Conservation (phyloP, 805 yeast species). For the Schwanniomyces occidentalis region DNA sequence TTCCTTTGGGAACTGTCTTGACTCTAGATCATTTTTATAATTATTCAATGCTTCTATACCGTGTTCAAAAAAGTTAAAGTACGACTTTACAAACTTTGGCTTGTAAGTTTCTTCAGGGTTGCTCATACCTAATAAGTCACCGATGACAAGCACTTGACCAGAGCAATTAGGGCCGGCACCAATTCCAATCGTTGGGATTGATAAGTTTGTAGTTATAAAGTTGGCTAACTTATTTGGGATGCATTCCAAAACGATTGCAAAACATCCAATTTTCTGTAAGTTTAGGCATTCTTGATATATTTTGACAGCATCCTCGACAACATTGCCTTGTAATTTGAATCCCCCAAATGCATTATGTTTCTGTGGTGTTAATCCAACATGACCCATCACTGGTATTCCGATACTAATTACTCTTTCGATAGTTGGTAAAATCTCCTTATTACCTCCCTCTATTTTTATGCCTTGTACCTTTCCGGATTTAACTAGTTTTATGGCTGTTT, state of each 20-base stretch:
- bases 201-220: constrained; percentile 57
- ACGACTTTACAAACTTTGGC: constrained; percentile 73
- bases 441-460: constrained; percentile 84
- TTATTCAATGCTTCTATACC: constrained; percentile 52
- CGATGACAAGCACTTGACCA: constrained; percentile 89
- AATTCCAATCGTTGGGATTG: constrained; percentile 88
- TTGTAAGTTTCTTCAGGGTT: constrained; percentile 49
- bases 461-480: constrained; percentile 62
- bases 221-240: constrained; percentile 74
- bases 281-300: constrained; percentile 67
- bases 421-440: constrained; percentile 49
- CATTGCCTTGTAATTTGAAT: constrained; percentile 80
- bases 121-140: constrained; percentile 79
- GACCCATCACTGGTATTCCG: constrained; percentile 91
- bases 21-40: constrained; percentile 63
- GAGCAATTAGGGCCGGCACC: constrained; percentile 87
- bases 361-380: constrained; percentile 92
- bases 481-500: constrained; percentile 55
- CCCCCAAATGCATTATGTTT: constrained; percentile 79
- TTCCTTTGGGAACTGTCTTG: constrained; percentile 57
- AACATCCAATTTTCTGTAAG: constrained; percentile 75
- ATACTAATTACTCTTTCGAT: constrained; percentile 56
- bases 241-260: constrained; percentile 77
- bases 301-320: constrained; percentile 50
- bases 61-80: constrained; percentile 48